Evolutionary conservation across 495 filamentous ascomycete species (phyloP), one percentile per base, ranked within the genome.

Genomic region (Darksidea phi): DNA sequence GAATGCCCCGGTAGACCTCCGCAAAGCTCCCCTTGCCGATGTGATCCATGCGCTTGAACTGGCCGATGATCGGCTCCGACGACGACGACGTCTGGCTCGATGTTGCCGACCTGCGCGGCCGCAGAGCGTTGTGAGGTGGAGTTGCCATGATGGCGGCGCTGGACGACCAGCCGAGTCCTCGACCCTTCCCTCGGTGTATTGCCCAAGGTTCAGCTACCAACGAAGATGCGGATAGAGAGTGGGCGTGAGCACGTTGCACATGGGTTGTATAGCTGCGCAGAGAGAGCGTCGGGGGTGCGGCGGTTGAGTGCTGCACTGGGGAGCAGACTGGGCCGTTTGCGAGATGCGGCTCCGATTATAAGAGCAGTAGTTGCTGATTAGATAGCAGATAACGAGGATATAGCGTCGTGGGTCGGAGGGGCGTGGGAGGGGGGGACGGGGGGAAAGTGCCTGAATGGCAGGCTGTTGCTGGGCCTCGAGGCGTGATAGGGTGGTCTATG

Each of bases 1-100:
- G 89, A 42, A 85, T 83, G 67, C 89, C 92, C 72, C 86, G 84
- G 72, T 91, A 97, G 62, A 97, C 92, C 54, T 89, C 90, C 59
- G 92, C 92, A 78, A 97, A 97, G 81, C 92, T 97, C 38, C 92
- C 92, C 77, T 89, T 90, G 51, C 92, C 92, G 67, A 97, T 95
- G 76, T 96, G 87, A 54, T 88, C 85, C 61, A 88, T 79, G 67
- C 90, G 82, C 60, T 80, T 80, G 71, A 92, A 97, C 57, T 81
- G 79, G 43, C 91, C 91, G 69, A 96, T 83, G 43, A 82, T 74
- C 78, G 85, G 82, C 60, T 88, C 86, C 12, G 66, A 50, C 55
- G 60, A 64, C 28, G 57, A 49, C 17, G 61, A 61, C 65, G 77
- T 73, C 28, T 73, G 75, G 24, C 72, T 68, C 48, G 74, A 42